A percentile compares a stretch with the other conserved stretches of the same genome.
These are phyloP conservation scores for Erigeron canadensis DNA, from an alignment of 129 eudicot genomes.

Conservation along the genomic window DNA sequence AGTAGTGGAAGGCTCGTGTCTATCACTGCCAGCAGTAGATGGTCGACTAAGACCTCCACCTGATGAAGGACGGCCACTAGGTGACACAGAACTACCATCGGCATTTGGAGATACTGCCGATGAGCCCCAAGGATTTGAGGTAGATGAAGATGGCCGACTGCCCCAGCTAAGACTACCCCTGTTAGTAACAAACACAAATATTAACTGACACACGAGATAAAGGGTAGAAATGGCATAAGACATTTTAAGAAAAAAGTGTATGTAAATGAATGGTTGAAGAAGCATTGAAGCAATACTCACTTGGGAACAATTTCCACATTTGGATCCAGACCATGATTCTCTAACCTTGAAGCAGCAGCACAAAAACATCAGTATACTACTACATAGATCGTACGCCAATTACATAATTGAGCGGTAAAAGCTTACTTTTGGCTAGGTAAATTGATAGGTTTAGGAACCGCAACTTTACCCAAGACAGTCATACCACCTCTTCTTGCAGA, in stretches of 20 bases:
- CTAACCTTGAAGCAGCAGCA: constrained; percentile 62
- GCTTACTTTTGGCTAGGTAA: constrained; percentile 92
- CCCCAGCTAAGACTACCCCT: constrained; percentile 98
- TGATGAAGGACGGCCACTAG: constrained; percentile 85
- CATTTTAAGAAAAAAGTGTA: background rate
- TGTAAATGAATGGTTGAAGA: background rate
- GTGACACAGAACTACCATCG: constrained; percentile 63
- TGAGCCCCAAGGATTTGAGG: constrained; percentile 87
- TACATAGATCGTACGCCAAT: background rate
- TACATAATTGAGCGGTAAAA: constrained; percentile 14
- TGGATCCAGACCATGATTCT: constrained; percentile 96
- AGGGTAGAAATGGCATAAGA: constrained; percentile 3
- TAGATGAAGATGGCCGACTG: constrained; percentile 75
- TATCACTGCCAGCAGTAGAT: constrained; percentile 92
- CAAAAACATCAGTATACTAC: constrained; percentile 27
- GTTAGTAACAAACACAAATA: constrained; percentile 20
- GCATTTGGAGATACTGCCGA: constrained; percentile 68
- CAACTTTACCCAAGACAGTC: constrained; percentile 95
- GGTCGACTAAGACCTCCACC: constrained; percentile 96
- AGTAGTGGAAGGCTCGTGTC: constrained; percentile 54
- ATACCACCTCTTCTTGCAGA: constrained; percentile 93
- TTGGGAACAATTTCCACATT: constrained; percentile 96
- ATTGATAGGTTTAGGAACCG: constrained; percentile 95
- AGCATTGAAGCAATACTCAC: constrained; percentile 50
- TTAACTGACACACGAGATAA: background rate